Percentiles rank a stretch among this genome's conserved stretches.
These are phyloP conservation scores for Neocatenulostroma microsporum DNA, from an alignment of 2,329 filamentous ascomycete species.

Conservation along the genomic window DNA sequence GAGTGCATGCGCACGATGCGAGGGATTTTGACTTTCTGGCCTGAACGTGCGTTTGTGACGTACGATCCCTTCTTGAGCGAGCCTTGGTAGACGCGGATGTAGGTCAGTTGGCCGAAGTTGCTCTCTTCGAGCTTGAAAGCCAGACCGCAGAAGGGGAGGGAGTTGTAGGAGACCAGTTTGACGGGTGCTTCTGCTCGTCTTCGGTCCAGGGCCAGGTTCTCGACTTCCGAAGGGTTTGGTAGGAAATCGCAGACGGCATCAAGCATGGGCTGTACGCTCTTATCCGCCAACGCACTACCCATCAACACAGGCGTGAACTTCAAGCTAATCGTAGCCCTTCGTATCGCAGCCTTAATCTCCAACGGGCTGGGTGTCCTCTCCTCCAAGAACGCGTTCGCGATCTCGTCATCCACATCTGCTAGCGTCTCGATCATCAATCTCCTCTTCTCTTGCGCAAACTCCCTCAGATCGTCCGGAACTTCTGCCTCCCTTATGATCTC, in stretches of 20 bases:
- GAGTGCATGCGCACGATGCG: slow-evolving; percentile 99
- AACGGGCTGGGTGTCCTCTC: slow-evolving; percentile 69
- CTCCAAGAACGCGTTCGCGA: slow-evolving; percentile 88
- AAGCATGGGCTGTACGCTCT: slow-evolving; percentile 91
- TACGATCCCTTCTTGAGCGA: slow-evolving; percentile 79
- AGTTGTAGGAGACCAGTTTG: slow-evolving; percentile 86
- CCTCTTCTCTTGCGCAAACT: slow-evolving; percentile 73
- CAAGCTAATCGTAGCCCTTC: slow-evolving; percentile 75
- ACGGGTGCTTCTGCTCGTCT: slow-evolving; percentile 70
- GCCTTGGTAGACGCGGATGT: slow-evolving; percentile 97
- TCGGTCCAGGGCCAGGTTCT: slow-evolving; percentile 82
- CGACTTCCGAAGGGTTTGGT: slow-evolving; percentile 80
- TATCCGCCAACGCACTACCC: slow-evolving; percentile 91
- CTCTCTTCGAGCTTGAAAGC: slow-evolving; percentile 99
- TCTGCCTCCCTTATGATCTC: slow-evolving; percentile 70
- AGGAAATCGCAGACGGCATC: slow-evolving; percentile 95
- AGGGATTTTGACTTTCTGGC: slow-evolving; percentile 94
- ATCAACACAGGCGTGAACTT: slow-evolving; percentile 95
- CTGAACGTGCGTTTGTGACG: slow-evolving; percentile 85
- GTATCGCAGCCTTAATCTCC: slow-evolving; percentile 88
- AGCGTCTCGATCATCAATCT: slow-evolving; percentile 85
- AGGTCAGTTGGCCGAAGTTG: slow-evolving; percentile 96
- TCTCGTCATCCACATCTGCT: slow-evolving; percentile 95
- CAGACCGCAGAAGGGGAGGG: slow-evolving; percentile 85
- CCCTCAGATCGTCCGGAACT: slow-evolving; percentile 68